Evolutionary conservation across 164 flowering plant species (phyloP).

Genomic region (Macadamia tetraphylla): DNA sequence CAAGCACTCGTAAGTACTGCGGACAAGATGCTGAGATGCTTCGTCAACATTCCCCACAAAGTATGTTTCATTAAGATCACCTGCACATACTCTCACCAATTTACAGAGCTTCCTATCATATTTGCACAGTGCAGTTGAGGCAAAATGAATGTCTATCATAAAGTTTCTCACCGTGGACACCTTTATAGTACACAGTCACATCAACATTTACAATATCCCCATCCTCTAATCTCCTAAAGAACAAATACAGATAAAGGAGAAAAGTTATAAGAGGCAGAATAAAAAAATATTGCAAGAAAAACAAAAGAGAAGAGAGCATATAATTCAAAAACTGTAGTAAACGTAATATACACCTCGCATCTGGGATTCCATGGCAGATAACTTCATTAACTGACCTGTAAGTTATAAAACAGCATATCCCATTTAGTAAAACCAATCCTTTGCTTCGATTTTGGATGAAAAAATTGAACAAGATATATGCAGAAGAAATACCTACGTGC

Average conservation of each 20-base stretch:
- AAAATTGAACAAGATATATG: constrained; percentile 10
- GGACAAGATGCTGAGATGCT: constrained; percentile 67
- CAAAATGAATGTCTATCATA: background rate
- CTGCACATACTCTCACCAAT: constrained; percentile 28
- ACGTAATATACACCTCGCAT: constrained; percentile 60
- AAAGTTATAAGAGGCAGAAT: background rate
- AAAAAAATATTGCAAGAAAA: background rate
- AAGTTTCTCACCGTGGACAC: constrained; percentile 74
- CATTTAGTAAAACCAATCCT: background rate
- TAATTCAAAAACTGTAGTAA: too few relatives aligned
- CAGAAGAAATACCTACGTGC: constrained; percentile 89
- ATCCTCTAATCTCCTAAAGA: constrained; percentile 81
- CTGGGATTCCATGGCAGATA: constrained; percentile 99
- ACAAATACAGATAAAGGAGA: background rate
- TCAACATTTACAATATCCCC: constrained; percentile 97
- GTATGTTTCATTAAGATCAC: constrained; percentile 93
- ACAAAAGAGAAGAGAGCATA: background rate
- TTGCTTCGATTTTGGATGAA: background rate
- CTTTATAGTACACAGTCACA: constrained; percentile 88
- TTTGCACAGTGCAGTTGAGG: background rate
- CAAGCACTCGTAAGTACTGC: constrained; percentile 88
- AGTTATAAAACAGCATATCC: constrained; percentile 7
- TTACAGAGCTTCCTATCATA: background rate
- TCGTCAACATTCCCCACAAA: constrained; percentile 97
- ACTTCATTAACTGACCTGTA: constrained; percentile 96